phyloP scores from a whole-genome alignment of 129 eudicot species.

The Centella asiatica region DNA sequence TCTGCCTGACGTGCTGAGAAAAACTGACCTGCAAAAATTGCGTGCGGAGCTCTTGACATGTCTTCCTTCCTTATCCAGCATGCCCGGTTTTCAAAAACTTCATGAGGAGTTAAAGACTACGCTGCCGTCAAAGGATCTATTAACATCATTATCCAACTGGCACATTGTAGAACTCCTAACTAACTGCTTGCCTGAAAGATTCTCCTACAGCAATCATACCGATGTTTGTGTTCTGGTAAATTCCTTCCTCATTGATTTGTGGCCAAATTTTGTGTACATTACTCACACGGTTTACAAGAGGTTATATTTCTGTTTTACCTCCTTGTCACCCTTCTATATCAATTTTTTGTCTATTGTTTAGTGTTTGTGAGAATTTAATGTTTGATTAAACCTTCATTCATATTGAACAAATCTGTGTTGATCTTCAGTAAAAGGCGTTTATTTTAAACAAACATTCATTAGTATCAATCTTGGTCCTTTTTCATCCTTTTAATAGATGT shows the following conservation, averaged over 20 bases:
- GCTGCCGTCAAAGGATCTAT: constrained; percentile 40
- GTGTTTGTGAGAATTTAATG: not conserved
- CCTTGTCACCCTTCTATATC: not conserved
- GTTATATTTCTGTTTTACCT: not conserved
- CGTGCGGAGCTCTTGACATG: constrained; percentile 61
- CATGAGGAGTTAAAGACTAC: constrained; percentile 53
- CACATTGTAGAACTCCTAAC: constrained; percentile 66
- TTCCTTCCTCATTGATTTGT: not conserved
- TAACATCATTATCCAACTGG: constrained; percentile 60
- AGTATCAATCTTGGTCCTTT: too few species aligned
- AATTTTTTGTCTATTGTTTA: too few species aligned
- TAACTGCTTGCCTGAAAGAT: constrained; percentile 73
- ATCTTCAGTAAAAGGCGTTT: too few species aligned
- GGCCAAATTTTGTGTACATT: not conserved
- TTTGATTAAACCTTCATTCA: not conserved
- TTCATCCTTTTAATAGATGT: too few species aligned
- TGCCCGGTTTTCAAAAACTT: constrained; percentile 67
- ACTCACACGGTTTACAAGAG: not conserved
- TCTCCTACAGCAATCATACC: constrained; percentile 56
- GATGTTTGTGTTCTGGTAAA: constrained; percentile 40
- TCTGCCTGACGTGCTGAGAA: constrained; percentile 58
- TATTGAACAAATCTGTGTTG: too few species aligned
- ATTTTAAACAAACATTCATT: too few species aligned
- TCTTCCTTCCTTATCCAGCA: constrained; percentile 67
- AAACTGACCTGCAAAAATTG: constrained; percentile 58